Percentiles rank a stretch among this genome's conserved stretches.
Conservation (phyloP, 495 filamentous ascomycete genomes). For the Neurospora africana region DNA sequence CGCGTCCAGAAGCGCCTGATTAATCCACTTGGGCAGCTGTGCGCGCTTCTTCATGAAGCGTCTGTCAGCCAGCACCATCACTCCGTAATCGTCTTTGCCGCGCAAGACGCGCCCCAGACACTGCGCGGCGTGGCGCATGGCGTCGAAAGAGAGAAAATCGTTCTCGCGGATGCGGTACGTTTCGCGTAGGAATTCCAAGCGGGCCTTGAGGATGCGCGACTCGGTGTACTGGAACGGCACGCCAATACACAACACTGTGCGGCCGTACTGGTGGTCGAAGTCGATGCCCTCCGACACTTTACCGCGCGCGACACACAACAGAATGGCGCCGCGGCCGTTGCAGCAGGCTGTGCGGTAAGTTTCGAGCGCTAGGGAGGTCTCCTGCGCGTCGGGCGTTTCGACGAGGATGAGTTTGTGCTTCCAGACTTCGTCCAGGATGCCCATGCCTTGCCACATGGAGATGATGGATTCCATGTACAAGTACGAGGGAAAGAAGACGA, state of each 20-base stretch:
- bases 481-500: slow-evolving; percentile 98
- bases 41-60: slow-evolving; percentile 80
- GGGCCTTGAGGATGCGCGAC: slow-evolving; percentile 90
- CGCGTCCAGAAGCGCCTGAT: slow-evolving; percentile 69
- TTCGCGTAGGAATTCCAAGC: slow-evolving; percentile 90
- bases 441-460: slow-evolving; percentile 98
- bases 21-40: slow-evolving; percentile 97
- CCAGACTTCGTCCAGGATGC: slow-evolving; percentile 94
- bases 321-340: slow-evolving; percentile 86
- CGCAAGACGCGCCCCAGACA: slow-evolving; percentile 91
- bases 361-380: slow-evolving; percentile 90
- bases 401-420: slow-evolving; percentile 98
- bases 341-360: slow-evolving; percentile 95
- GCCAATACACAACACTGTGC: slow-evolving; percentile 92
- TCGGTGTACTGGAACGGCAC: slow-evolving; percentile 99
- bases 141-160: slow-evolving; percentile 97
- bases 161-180: slow-evolving; percentile 96
- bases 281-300: slow-evolving; percentile 98
- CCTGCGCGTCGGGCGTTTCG: slow-evolving; percentile 94
- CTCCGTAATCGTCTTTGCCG: slow-evolving; percentile 96
- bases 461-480: slow-evolving; percentile 99
- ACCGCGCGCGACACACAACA: slow-evolving; percentile 90
- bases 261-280: slow-evolving; percentile 98
- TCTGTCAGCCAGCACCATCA: slow-evolving; percentile 94
- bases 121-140: slow-evolving; percentile 96